Evolutionary conservation across 352 stramenopile species (phyloP), one percentile per base, ranked within the genome.

Genomic region (Pythium pyrilobum): DNA sequence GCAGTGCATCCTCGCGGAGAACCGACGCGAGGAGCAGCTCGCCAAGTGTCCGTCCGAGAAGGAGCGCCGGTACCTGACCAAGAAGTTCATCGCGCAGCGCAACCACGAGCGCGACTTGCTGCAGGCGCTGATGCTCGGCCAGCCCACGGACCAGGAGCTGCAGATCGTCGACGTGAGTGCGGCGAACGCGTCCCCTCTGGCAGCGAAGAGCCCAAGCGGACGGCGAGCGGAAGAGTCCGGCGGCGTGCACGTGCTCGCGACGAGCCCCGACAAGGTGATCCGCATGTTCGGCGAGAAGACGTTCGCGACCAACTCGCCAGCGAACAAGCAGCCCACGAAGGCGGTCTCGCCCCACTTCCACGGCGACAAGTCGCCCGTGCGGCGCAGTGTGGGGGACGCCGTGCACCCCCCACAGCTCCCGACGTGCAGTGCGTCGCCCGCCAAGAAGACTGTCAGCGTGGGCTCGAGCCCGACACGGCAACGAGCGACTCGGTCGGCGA

Each of bases 1-100:
- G 43, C 76, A 87, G 34, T 90, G 78, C 55, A 87, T 90, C 47
- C 29, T 69, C 34, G 74, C 80, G 3, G 77, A 90, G 53, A 90
- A 85, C 60, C 74, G 75, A 45, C 77, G 75, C 11, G 80, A 90
- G 53, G 67, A 70, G 23, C 66, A 72, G 37, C 54, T 90, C 38
- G 67, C 73, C 10, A 70, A 71, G 32, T 90, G 80, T 55, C 37
- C 59, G 11, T 72, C 59, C 12, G 66, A 73, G 12, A 71, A 71
- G 25, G 72, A 85, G 39, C 69, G 74, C 8, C 66, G 62, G n/a
- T 63, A 59, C 16, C 61, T 82, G 42, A 60, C 67, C 20, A 82
- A 74, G 37, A 82, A 83, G 49, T 90, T 90, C 44, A 62, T 80
- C 6, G 56, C 52, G 1, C 77, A 86, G 31, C 69, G 80, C 2